These are phyloP conservation scores for Kurtzmaniella fragi DNA, from an alignment of 805 yeast species.

Conservation along the genomic window DNA sequence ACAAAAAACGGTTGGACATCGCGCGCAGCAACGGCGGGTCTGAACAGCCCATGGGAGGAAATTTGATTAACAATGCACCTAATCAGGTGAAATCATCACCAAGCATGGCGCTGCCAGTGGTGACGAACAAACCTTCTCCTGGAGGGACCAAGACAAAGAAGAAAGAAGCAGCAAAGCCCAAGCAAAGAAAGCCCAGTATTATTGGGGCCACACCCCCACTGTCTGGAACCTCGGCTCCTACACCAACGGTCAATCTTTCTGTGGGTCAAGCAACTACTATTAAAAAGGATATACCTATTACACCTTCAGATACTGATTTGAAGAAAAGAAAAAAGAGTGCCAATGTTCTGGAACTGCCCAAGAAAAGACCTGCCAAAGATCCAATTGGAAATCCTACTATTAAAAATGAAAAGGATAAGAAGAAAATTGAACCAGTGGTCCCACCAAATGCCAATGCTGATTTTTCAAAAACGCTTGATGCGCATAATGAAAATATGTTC, in stretches of 20 bases:
- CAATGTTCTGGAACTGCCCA: background rate
- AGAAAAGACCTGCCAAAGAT: background rate
- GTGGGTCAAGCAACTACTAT: background rate
- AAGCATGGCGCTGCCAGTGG: slow-evolving; percentile 22
- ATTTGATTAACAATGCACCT: slow-evolving; percentile 19
- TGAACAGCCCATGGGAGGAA: slow-evolving; percentile 6
- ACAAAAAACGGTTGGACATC: slow-evolving; percentile 59
- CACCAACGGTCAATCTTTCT: background rate
- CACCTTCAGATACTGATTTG: background rate
- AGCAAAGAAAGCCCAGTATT: slow-evolving; percentile 29
- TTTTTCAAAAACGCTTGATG: slow-evolving; percentile 1
- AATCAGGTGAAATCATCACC: slow-evolving; percentile 15
- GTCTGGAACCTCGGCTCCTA: background rate
- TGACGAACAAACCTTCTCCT: slow-evolving; percentile 33
- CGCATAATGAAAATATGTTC: slow-evolving; percentile 25
- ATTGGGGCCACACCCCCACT: slow-evolving; percentile 5
- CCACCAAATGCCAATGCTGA: background rate
- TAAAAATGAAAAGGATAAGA: background rate
- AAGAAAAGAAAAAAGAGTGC: background rate
- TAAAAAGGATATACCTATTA: background rate
- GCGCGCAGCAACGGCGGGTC: slow-evolving; percentile 34
- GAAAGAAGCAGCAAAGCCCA: slow-evolving; percentile 26
- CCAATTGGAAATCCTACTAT: background rate
- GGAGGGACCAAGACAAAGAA: slow-evolving; percentile 16
- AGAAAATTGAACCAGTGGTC: background rate